Base-by-base conservation (phyloP, 495 filamentous ascomycete genomes). In the Lasiosphaeriaceae sp. region DNA sequence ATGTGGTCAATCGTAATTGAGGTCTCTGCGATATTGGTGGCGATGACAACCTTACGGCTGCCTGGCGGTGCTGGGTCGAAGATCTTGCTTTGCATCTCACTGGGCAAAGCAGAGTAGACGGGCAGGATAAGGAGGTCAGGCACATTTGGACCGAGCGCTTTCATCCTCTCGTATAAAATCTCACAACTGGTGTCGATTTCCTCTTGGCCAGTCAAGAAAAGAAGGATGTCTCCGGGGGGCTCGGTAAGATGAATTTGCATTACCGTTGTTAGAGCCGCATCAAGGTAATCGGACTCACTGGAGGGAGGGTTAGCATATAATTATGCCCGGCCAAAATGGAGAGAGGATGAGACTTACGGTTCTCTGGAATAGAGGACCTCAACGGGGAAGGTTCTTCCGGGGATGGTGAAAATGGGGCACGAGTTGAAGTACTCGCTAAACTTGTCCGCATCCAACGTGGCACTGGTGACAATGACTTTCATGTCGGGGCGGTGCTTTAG, bases 181-280 rank as follows among this genome's bases (percentile, higher is more conserved):
- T 97, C 94, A 64, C 90, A 96, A 26, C 86, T 83, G 0, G 92
- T 96, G 62, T 99, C 95, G 61, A 99, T 99, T 77, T 99, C 94
- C 74, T 97, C 94, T 67, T 96, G 91, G 12, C 94, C 94, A 0
- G 94, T 99, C 62, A 99, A 78, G 76, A 99, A 99, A 16, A 99
- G 74, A 14, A 99, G 76, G 55, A 99, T 97, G 69, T 97, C 95
- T 66, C 94, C 94, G 20, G 81, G 77, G 0, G 90, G 88, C 61
- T 99, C 95, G 16, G 85, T 90, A 26, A 99, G 77, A 72, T 99
- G 94, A 57, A 99, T 96, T 63, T 97, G 91, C 92, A 99, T 96
- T 29, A 97, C 92, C 0, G 95, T 97, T 43, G 90, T 87, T 16
- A 99, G 76, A 1, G 95, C 91, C n/a, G 92, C 88, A 69, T 97